phyloP scores from a whole-genome alignment of 2,329 filamentous ascomycete genomes.

The Colletotrichum sublineola region DNA sequence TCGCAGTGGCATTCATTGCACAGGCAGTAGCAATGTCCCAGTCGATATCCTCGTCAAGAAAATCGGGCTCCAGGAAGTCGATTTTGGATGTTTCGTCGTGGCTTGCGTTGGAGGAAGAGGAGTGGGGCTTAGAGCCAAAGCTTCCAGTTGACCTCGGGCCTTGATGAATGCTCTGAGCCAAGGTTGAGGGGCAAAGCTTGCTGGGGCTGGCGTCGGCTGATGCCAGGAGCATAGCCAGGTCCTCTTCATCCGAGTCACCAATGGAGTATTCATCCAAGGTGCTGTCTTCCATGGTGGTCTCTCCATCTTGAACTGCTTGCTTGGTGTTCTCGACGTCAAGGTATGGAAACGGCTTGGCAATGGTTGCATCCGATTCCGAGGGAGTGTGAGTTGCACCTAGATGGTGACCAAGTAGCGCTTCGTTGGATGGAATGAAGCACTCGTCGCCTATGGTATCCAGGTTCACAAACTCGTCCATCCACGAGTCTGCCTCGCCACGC shows the following conservation, averaged over 20 bases:
- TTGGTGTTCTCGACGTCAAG: not conserved
- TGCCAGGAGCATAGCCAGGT: constrained; percentile 5
- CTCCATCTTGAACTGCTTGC: not conserved
- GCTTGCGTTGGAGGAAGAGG: not conserved
- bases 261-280: constrained; percentile 23
- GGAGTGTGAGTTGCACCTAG: not conserved
- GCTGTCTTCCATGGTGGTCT: not conserved
- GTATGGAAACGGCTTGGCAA: not conserved
- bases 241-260: constrained; percentile 20
- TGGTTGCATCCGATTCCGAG: not conserved
- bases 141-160: not conserved
- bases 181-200: not conserved
- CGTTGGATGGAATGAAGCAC: not conserved
- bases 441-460: not conserved
- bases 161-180: not conserved
- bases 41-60: constrained; percentile 56
- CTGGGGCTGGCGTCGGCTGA: not conserved
- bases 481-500: constrained; percentile 1
- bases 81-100: not conserved
- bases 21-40: constrained; percentile 52
- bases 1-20: not conserved
- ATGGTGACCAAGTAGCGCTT: not conserved
- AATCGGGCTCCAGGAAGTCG: constrained; percentile 39
- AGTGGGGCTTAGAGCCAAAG: not conserved
- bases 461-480: constrained; percentile 33